Evolutionary conservation across 306 rosid genomes (phyloP), one percentile per base, ranked within the genome.

Genomic region (Echinosophora koreensis): DNA sequence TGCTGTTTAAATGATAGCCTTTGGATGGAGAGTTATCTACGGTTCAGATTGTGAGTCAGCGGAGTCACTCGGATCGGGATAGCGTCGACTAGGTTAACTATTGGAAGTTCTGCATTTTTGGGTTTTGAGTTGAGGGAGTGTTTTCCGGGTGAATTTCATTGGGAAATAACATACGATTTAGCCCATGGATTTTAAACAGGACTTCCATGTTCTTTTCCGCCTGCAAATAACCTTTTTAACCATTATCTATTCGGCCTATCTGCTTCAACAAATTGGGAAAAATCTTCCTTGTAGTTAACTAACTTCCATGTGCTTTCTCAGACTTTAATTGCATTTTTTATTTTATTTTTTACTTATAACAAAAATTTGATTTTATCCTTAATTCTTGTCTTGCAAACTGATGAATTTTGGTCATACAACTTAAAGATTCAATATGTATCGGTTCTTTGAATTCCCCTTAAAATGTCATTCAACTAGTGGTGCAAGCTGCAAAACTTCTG

Each of bases 21-120:
- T 91, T 57, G 8, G 97, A 92, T 95, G 13, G 0, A 3, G 0
- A 0, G 12, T 41, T 78, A 87, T 89, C 89, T 22, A 89, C 92
- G 97, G 91, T 73, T 27, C 1, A 15, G 0, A 77, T 2, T 50
- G 15, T 2, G 35, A 46, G 64, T 78, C 76, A 77, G 85, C 38
- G 6, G 42, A 8, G 18, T 5, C 52, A 37, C 86, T 64, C 5
- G 86, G 86, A 82, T 77, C 8, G 13, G 9, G 50, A 30, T 27
- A 4, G 51, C 10, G 30, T 18, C 52, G 9, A 0, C 35, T 7
- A 10, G 9, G 47, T 7, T 71, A 22, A 8, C 5, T 12, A 12
- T 50, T 38, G 44, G 65, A 39, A 9, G 30, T 27, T 66, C 35
- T 55, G 15, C 8, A 37, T 37, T 11, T 32, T 66, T 59, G 8